Percentiles rank a stretch among this genome's conserved stretches.
phyloP scores from a whole-genome alignment of 257 asterid genomes.

The Plantago elongata region DNA sequence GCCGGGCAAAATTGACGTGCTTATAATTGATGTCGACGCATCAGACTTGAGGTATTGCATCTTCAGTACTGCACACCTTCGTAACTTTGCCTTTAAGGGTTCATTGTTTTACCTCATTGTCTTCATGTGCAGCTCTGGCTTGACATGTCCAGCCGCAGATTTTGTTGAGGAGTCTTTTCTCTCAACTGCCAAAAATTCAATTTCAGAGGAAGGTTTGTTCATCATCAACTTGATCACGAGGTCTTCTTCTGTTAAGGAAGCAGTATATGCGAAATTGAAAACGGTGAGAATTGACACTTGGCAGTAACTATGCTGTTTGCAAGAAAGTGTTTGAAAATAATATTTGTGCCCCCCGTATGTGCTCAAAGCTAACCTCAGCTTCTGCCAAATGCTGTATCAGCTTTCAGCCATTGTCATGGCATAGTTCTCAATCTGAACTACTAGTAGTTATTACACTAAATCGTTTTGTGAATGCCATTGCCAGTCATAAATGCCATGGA shows the following conservation, averaged over 20 bases:
- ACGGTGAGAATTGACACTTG: slow-evolving; percentile 40
- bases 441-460: too few species aligned
- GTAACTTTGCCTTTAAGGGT: neutral
- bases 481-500: too few species aligned
- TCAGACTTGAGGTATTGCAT: slow-evolving; percentile 63
- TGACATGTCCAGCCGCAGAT: slow-evolving; percentile 78
- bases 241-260: slow-evolving; percentile 55
- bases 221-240: slow-evolving; percentile 82
- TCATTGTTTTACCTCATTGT: neutral
- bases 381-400: too few species aligned
- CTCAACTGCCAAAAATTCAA: slow-evolving; percentile 47
- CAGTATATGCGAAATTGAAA: slow-evolving; percentile 56
- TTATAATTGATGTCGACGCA: slow-evolving; percentile 91
- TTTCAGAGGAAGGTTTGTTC: slow-evolving; percentile 74
- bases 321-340: neutral
- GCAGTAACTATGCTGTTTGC: neutral
- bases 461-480: too few species aligned
- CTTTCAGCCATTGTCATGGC: too few species aligned
- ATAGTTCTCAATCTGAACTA: too few species aligned
- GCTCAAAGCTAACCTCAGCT: too few species aligned
- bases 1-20: slow-evolving; percentile 43
- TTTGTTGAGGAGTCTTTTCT: slow-evolving; percentile 84
- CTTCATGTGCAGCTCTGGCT: slow-evolving; percentile 61
- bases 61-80: neutral
- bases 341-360: neutral